A percentile compares a stretch with the other conserved stretches of the same genome.
Evolutionary conservation across 2,329 filamentous ascomycete genomes (phyloP).

Genomic region (Ceratocystis cacaofunesta): DNA sequence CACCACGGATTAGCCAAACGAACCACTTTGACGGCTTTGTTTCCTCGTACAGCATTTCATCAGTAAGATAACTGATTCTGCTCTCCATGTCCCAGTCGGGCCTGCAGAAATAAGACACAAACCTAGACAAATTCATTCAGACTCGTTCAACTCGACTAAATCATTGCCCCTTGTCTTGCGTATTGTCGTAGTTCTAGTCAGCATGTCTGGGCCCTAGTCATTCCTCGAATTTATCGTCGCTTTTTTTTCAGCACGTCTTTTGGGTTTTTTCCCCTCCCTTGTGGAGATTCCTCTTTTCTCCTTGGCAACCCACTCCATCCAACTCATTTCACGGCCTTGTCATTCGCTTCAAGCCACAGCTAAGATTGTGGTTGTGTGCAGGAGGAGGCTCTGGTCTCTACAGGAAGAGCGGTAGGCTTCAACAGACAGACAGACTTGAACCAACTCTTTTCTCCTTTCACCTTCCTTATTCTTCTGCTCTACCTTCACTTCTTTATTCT

Average conservation of each 20-base stretch:
- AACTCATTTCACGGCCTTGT: constrained; percentile 4
- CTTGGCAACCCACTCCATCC: not conserved
- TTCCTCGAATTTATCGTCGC: not conserved
- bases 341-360: constrained; percentile 5
- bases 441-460: not conserved
- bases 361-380: constrained; percentile 1
- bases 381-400: not conserved
- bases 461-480: not conserved
- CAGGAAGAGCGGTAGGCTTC: not conserved
- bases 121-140: too few relatives aligned
- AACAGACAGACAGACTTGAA: not conserved
- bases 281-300: constrained; percentile 4
- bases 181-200: not conserved
- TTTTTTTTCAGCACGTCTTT: constrained; percentile 5
- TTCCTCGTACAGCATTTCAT: too few relatives aligned
- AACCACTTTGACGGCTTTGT: not conserved
- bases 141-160: too few relatives aligned
- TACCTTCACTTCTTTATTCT: not conserved
- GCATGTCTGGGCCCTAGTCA: not conserved
- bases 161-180: too few relatives aligned
- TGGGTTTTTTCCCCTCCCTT: not conserved
- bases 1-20: not conserved
- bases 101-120: too few relatives aligned
- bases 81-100: too few relatives aligned
- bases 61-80: too few relatives aligned